Conservation (phyloP, 805 yeast species). For the Wickerhamiella qilinensis region DNA sequence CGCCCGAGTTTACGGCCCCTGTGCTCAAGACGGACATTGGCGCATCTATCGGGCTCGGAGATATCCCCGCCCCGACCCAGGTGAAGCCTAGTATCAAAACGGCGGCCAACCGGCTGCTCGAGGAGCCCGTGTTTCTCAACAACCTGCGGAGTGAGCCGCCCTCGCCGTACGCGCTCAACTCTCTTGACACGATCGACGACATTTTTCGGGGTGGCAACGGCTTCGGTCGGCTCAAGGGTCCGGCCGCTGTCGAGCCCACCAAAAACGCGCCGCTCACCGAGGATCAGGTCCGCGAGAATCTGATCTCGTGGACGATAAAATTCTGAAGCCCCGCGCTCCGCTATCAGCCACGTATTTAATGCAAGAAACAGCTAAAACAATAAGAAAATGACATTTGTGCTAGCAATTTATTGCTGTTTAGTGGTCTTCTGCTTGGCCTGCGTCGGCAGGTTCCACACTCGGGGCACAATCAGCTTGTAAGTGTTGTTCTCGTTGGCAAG, state of each 20-base stretch:
- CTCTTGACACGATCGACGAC: conserved; percentile 59
- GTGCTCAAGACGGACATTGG: conserved; percentile 32
- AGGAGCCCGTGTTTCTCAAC: conserved; percentile 27
- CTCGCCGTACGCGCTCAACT: conserved; percentile 34
- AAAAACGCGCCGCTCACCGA: conserved; percentile 3
- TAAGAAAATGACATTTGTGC: too few species aligned
- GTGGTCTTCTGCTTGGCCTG: too few species aligned
- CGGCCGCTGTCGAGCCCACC: background rate
- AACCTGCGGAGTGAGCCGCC: conserved; percentile 1
- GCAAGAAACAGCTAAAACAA: too few species aligned
- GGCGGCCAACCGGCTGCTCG: conserved; percentile 30
- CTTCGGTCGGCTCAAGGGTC: conserved; percentile 16
- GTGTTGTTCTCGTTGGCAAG: conserved; percentile 25
- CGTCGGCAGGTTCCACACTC: background rate
- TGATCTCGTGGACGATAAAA: conserved; percentile 2
- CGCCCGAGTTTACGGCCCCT: conserved; percentile 28
- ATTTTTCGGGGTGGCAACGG: conserved; percentile 60
- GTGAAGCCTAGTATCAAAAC: background rate
- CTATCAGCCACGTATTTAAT: too few species aligned
- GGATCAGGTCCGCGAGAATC: conserved; percentile 2
- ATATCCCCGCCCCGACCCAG: background rate
- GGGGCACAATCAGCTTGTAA: background rate
- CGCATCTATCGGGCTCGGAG: conserved; percentile 4
- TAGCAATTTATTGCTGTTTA: too few species aligned
- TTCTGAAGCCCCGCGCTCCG: too few species aligned